Base-by-base conservation (phyloP, 192 early-diverging fungal species). In the Phlyctochytrium planicorne region DNA sequence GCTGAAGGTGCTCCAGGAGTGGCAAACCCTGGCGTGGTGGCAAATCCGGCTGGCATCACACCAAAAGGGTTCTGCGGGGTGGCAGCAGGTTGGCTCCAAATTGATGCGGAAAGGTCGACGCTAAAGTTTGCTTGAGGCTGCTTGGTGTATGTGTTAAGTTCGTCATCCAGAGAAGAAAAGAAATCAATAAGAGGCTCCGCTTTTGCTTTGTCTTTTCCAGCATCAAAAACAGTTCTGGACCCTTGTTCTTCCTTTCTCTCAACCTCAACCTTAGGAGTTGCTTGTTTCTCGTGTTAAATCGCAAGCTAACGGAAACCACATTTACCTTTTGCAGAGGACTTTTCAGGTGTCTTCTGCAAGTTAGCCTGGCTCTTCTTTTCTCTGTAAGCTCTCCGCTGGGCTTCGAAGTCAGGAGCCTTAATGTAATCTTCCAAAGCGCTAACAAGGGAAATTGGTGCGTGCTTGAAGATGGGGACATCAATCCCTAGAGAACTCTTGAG, bases 391-490 rank as follows among this genome's bases (percentile, higher is more conserved):
- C 34, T 37, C 62, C 85, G 78, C 30, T 81, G 82, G 2, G 77
- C 75, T 59, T 91, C 90, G 81, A 90, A 91, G 65, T 91, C 88
- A 0, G 90, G 88, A 55, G 85, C 81, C 62, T 84, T 83, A 27
- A 91, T 53, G 77, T 16, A 80, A 36, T 86, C 89, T 72, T 91
- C 87, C 57, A 91, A 69, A 3, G 82, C 82, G 56, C 77, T 73
- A 53, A 82, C 87, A 29, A 91, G 69, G 0, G 88, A 90, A 23
- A 88, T 65, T 4, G 90, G 90, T 0, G 90, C 87, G 70, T 92
- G 91, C 56, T 91, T 92, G 53, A 92, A 79, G 52, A 75, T 75
- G 20, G 90, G 91, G 63, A 93, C 89, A 31, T 81, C 78, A 30
- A 91, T 82, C 30, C 83, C 75, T 30, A 91, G 77, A 20, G 75